Conservation (phyloP, 768 basidiomycete genomes). For the Dendrothele bispora region DNA sequence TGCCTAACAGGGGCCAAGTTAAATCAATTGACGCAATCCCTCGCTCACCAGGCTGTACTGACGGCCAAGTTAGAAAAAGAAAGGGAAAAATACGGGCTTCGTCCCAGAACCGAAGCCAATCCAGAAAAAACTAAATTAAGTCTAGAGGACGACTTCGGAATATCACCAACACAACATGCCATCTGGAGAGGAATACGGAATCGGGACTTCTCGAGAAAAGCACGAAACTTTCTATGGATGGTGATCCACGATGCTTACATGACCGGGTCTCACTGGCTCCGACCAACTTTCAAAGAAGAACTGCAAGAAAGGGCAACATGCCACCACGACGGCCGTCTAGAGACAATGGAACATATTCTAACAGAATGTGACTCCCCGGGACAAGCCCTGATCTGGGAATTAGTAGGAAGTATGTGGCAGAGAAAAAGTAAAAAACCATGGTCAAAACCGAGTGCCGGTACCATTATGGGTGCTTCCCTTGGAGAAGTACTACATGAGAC, state of each 20-base stretch:
- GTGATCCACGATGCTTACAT: background rate
- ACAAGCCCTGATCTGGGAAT: conserved; percentile 21
- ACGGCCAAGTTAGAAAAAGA: background rate
- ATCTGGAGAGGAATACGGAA: conserved; percentile 8
- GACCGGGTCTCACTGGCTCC: background rate
- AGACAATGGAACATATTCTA: conserved; percentile 29
- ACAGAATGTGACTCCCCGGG: conserved; percentile 19
- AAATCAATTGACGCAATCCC: conserved; percentile 10
- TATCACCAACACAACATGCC: background rate
- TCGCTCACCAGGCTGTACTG: conserved; percentile 5
- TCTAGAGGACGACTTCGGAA: background rate
- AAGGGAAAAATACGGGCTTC: too few species aligned
- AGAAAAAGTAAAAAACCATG: conserved; percentile 14
- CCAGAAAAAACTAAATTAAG: background rate
- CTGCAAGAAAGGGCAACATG: background rate
- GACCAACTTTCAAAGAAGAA: background rate
- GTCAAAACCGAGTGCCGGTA: conserved; percentile 10
- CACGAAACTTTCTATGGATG: conserved; percentile 12
- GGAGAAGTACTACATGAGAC: background rate
- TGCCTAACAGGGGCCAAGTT: conserved; percentile 15
- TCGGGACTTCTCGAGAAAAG: conserved; percentile 5
- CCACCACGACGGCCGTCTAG: conserved; percentile 13
- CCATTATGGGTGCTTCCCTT: conserved; percentile 15
- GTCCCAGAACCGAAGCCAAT: background rate
- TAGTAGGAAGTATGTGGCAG: conserved; percentile 13